Conservation (phyloP, 2,329 filamentous ascomycete genomes). For the Aureobasidium pullulans region DNA sequence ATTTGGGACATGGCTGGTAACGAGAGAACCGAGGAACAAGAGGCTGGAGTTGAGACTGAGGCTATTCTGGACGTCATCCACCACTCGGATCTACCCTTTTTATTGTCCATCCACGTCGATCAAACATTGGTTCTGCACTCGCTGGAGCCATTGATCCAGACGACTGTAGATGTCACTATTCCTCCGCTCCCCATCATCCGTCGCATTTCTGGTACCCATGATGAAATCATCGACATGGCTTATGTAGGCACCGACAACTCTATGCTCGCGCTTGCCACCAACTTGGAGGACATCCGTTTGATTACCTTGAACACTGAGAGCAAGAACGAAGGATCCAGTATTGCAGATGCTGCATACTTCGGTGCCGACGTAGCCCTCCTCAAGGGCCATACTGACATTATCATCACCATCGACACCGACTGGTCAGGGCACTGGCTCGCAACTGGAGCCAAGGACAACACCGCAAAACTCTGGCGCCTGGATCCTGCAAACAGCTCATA, state of each 20-base stretch:
- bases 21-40: slow-evolving; percentile 72
- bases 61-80: slow-evolving; percentile 67
- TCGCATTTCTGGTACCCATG: slow-evolving; percentile 89
- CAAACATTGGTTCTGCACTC: slow-evolving; percentile 77
- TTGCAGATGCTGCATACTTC: slow-evolving; percentile 53
- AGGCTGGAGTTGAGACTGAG: slow-evolving; percentile 51
- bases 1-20: slow-evolving; percentile 74
- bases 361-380: slow-evolving; percentile 82
- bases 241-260: slow-evolving; percentile 77
- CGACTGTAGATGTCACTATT: slow-evolving; percentile 37
- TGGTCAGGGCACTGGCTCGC: slow-evolving; percentile 97
- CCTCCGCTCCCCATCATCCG: slow-evolving; percentile 56
- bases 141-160: slow-evolving; percentile 34
- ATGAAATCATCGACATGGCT: slow-evolving; percentile 92
- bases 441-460: slow-evolving; percentile 95
- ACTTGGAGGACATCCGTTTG: slow-evolving; percentile 85
- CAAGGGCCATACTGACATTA: slow-evolving; percentile 88
- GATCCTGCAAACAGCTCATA: slow-evolving; percentile 69
- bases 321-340: slow-evolving; percentile 21
- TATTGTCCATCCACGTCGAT: slow-evolving; percentile 80
- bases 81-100: slow-evolving; percentile 56
- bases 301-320: slow-evolving; percentile 56
- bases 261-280: slow-evolving; percentile 82
- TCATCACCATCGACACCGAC: slow-evolving; percentile 89
- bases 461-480: slow-evolving; percentile 80